Evolutionary conservation across 495 filamentous ascomycete species (phyloP), one percentile per base, ranked within the genome.

Genomic region (Penicillium nucicola): DNA sequence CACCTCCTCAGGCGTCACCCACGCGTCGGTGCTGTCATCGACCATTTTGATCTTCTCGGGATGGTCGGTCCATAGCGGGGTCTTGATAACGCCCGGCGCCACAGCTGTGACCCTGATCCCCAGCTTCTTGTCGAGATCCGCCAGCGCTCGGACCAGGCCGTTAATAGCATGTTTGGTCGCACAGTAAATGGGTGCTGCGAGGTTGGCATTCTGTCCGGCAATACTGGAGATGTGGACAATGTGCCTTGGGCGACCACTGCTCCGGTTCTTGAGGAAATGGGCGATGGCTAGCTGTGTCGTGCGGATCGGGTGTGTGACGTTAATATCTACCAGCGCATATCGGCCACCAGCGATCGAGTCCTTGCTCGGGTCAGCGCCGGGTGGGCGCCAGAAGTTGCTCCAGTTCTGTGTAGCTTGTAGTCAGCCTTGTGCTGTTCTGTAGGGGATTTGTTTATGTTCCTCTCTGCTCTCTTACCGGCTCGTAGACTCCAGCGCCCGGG

Each of bases 291-390:
- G 67, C 57, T 87, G 85, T 11, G 82, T 84, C 6, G 74, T 70
- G 45, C 84, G 83, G 61, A 88, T 86, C 0, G 85, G 85, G 61
- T 87, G 85, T 5, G 81, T 85, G 52, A 87, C 41, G 62, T 86
- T 86, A 69, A 88, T 84, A 59, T 87, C 83, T 30, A 88, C 31
- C 48, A 69, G 52, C 15, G 77, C 76, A 57, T 87, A 88, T 45
- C 73, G 68, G 44, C 75, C 72, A 1, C 71, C 57, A 19, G 64
- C 51, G 4, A 58, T 63, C 2, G 67, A 36, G 55, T 86, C 84
- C 46, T 71, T 76, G 36, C 80, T 82, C 9, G 61, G 54, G 0
- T 70, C 37, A 0, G 66, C 61, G 36, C 77, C 78, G 7, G 84
- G 84, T 5, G 84, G 84, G 25, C 77, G 72, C 84, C 83, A 87